Conservation (phyloP, 225 moss, liverwort and hornwort genomes). For the Sphagnum tenellum region DNA sequence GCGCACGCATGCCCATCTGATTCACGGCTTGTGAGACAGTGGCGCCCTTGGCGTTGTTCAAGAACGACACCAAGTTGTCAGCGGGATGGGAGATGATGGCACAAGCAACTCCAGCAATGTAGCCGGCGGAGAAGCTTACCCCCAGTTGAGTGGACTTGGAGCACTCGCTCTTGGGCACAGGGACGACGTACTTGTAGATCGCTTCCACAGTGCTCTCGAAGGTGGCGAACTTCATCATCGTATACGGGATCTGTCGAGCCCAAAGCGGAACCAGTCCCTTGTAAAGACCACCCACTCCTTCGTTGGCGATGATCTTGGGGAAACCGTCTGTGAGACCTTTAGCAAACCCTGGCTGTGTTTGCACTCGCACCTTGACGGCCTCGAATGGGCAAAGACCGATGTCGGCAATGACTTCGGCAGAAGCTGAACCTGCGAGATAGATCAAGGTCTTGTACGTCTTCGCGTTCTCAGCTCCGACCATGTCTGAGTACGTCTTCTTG, state of each 20-base stretch:
- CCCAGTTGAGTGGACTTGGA: conserved; percentile 42
- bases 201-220: conserved; percentile 83
- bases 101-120: conserved; percentile 65
- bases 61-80: conserved; percentile 62
- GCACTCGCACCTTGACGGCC: conserved; percentile 60
- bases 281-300: conserved; percentile 56
- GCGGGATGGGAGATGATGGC: conserved; percentile 73
- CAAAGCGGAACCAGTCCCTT: conserved; percentile 66
- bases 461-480: conserved; percentile 36
- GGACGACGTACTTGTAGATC: conserved; percentile 58
- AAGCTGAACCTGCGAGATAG: conserved; percentile 46
- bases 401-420: conserved; percentile 52
- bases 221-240: conserved; percentile 83
- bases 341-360: conserved; percentile 52
- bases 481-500: conserved; percentile 77
- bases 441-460: conserved; percentile 53
- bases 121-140: conserved; percentile 60
- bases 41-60: conserved; percentile 57
- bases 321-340: conserved; percentile 41
- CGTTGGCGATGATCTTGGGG: conserved; percentile 35
- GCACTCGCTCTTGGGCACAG: conserved; percentile 54
- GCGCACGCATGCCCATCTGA: conserved; percentile 41
- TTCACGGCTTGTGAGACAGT: conserved; percentile 50
- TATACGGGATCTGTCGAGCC: conserved; percentile 69
- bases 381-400: conserved; percentile 48